Evolutionary conservation across 352 stramenopile species (phyloP).

Genomic region (Peronospora destructor): DNA sequence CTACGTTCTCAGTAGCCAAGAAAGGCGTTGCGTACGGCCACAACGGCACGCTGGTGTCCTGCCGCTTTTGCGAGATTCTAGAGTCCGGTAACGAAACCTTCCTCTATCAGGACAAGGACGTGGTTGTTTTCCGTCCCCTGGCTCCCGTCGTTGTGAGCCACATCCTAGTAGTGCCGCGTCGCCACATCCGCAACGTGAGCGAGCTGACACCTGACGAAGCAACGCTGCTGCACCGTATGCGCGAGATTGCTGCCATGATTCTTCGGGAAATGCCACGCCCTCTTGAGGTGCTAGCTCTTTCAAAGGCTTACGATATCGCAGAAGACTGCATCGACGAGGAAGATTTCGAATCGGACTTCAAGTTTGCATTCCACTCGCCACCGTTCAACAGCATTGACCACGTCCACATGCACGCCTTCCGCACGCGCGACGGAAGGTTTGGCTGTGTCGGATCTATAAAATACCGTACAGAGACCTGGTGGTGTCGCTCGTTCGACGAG

Average conservation of each 20-base stretch:
- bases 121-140: constrained; percentile 74
- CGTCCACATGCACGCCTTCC: constrained; percentile 86
- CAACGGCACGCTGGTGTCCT: constrained; percentile 59
- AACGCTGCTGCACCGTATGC: constrained; percentile 62
- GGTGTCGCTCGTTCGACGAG: constrained; percentile 76
- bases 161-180: constrained; percentile 74
- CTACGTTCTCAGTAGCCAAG: constrained; percentile 36
- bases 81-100: constrained; percentile 53
- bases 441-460: constrained; percentile 71
- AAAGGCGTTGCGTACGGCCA: constrained; percentile 72
- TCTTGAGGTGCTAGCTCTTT: constrained; percentile 13
- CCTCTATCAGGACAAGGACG: constrained; percentile 70
- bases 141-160: constrained; percentile 61
- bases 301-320: constrained; percentile 13
- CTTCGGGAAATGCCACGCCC: constrained; percentile 36
- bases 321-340: constrained; percentile 16
- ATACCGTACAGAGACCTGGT: constrained; percentile 83
- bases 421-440: constrained; percentile 46
- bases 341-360: constrained; percentile 42
- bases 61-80: constrained; percentile 83
- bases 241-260: constrained; percentile 49
- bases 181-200: constrained; percentile 84
- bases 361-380: constrained; percentile 78
- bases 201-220: constrained; percentile 54
- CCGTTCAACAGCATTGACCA: constrained; percentile 89